These are phyloP conservation scores for Kazachstania martiniae DNA, from an alignment of 805 yeast species.

Conservation along the genomic window DNA sequence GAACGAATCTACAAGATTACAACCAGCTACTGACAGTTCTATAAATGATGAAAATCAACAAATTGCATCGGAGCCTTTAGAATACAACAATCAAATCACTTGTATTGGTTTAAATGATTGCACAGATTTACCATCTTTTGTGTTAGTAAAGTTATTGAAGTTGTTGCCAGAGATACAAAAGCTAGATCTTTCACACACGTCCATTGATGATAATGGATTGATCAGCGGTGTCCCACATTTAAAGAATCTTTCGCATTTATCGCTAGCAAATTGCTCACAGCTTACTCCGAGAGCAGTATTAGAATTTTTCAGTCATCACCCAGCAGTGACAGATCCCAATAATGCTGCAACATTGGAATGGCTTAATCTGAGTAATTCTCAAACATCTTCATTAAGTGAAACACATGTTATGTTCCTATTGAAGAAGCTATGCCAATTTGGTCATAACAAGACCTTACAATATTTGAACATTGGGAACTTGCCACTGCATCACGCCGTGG, in stretches of 20 bases:
- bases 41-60: constrained; percentile 1
- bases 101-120: constrained; percentile 78
- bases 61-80: constrained; percentile 15
- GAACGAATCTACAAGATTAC: no score
- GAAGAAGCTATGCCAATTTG: constrained; percentile 29
- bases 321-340: constrained; percentile 37
- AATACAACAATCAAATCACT: constrained; percentile 24
- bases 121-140: constrained; percentile 55
- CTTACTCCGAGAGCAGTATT: constrained; percentile 63
- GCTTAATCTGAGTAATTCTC: constrained; percentile 57
- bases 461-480: constrained; percentile 57
- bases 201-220: constrained; percentile 55
- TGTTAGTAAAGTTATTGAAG: constrained; percentile 33
- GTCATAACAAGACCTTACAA: constrained; percentile 27
- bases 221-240: constrained; percentile 40
- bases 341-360: constrained; percentile 41
- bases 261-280: constrained; percentile 53
- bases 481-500: constrained; percentile 34
- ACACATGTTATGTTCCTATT: constrained; percentile 39
- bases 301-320: constrained; percentile 61
- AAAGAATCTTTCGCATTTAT: constrained; percentile 61
- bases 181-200: constrained; percentile 74
- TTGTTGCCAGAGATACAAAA: constrained; percentile 54
- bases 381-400: constrained; percentile 46
- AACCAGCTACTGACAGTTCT: not conserved